Conservation (phyloP, 345 rosid genomes). For the Populus simonii region DNA sequence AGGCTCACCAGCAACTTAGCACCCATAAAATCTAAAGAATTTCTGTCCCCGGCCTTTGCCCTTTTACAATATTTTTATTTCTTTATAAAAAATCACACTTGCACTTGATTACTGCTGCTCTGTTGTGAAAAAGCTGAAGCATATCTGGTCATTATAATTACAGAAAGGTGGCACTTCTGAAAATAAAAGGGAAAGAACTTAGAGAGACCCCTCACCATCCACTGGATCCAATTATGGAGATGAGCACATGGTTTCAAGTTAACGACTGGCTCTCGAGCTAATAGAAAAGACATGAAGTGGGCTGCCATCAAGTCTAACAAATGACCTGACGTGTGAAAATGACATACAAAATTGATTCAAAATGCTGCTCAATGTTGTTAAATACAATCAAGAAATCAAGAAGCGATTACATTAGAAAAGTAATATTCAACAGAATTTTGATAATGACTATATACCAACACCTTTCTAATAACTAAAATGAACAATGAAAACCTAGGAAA, state of each 20-base stretch:
- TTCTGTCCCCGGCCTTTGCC: conserved; percentile 10
- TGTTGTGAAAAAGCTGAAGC: not conserved
- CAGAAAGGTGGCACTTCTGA: not conserved
- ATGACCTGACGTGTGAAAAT: not conserved
- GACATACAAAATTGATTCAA: not conserved
- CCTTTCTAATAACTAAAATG: not conserved
- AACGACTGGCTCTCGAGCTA: not conserved
- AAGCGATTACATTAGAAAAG: not conserved
- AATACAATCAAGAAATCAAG: not conserved
- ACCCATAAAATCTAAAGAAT: conserved; percentile 8
- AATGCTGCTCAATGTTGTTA: not conserved
- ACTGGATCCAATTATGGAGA: not conserved
- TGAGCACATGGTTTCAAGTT: not conserved
- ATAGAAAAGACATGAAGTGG: not conserved
- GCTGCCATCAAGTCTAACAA: not conserved
- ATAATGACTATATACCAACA: not conserved
- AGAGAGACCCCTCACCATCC: not conserved
- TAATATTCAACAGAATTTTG: not conserved
- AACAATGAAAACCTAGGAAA: not conserved
- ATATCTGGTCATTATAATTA: not conserved
- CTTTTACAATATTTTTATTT: not conserved
- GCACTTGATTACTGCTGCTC: not conserved
- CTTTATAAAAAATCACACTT: too few species aligned
- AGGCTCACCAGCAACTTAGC: not conserved
- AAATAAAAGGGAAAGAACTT: not conserved